Conservation (phyloP, 1,284 basidiomycete genomes). For the Caloboletus firmus region DNA sequence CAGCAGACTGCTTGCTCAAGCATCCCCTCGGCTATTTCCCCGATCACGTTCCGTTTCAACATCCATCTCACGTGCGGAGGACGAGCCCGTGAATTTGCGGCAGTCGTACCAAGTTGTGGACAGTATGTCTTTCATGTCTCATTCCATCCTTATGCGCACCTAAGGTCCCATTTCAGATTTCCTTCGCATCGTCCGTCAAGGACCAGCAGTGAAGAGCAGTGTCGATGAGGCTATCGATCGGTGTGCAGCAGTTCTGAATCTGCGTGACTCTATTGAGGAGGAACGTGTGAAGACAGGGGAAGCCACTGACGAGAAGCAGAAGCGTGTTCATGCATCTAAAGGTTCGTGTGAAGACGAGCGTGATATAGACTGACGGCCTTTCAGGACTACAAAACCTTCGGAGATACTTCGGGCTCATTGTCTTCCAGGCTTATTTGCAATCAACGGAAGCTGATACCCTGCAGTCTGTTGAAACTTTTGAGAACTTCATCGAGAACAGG, state of each 20-base stretch:
- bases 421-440: slow-evolving; percentile 94
- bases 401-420: slow-evolving; percentile 88
- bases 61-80: slow-evolving; percentile 33
- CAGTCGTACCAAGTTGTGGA: slow-evolving; percentile 81
- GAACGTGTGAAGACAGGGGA: slow-evolving; percentile 74
- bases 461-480: slow-evolving; percentile 74
- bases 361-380: neutral
- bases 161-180: slow-evolving; percentile 55
- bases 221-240: slow-evolving; percentile 94
- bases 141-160: neutral
- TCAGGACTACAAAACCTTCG: slow-evolving; percentile 78
- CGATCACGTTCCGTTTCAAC: slow-evolving; percentile 45
- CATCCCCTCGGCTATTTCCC: slow-evolving; percentile 35
- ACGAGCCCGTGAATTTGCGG: slow-evolving; percentile 40
- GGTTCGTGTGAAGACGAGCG: slow-evolving; percentile 43
- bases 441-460: slow-evolving; percentile 83
- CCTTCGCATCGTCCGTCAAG: slow-evolving; percentile 89
- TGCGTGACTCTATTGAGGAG: slow-evolving; percentile 89
- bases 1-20: slow-evolving; percentile 39
- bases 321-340: slow-evolving; percentile 64
- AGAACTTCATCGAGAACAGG: slow-evolving; percentile 76
- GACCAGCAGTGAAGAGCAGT: slow-evolving; percentile 80
- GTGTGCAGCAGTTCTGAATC: slow-evolving; percentile 82
- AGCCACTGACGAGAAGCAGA: slow-evolving; percentile 69
- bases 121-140: slow-evolving; percentile 48